phyloP scores from a whole-genome alignment of 768 basidiomycete genomes.

The Paxillus rubicundulus region DNA sequence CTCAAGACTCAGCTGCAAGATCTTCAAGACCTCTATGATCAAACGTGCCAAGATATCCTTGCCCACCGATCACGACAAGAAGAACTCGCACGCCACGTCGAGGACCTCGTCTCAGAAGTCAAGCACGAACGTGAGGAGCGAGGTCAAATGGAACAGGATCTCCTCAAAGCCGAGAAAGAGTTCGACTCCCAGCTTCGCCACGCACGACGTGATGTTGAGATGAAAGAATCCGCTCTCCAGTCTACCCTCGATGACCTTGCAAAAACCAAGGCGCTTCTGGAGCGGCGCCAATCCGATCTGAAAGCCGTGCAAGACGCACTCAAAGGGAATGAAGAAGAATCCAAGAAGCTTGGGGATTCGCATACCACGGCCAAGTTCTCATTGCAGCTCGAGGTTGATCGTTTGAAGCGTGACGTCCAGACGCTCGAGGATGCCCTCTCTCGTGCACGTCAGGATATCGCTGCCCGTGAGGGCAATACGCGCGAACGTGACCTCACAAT shows the following conservation, averaged over 20 bases:
- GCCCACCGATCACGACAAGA: slow-evolving; percentile 71
- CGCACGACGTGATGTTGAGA: slow-evolving; percentile 63
- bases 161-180: slow-evolving; percentile 57
- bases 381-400: slow-evolving; percentile 85
- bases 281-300: slow-evolving; percentile 75
- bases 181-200: slow-evolving; percentile 60
- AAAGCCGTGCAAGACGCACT: slow-evolving; percentile 68
- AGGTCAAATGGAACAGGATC: slow-evolving; percentile 51
- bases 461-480: slow-evolving; percentile 59
- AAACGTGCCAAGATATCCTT: slow-evolving; percentile 59
- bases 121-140: slow-evolving; percentile 57
- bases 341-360: slow-evolving; percentile 77
- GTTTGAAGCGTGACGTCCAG: slow-evolving; percentile 80
- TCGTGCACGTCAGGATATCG: slow-evolving; percentile 66
- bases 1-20: slow-evolving; percentile 69
- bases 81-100: slow-evolving; percentile 71
- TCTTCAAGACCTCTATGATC: slow-evolving; percentile 62
- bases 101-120: slow-evolving; percentile 65
- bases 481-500: slow-evolving; percentile 71
- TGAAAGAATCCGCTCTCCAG: slow-evolving; percentile 66
- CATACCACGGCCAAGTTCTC: slow-evolving; percentile 82
- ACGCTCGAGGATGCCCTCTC: slow-evolving; percentile 76
- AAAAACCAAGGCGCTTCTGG: slow-evolving; percentile 59
- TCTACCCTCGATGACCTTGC: slow-evolving; percentile 62
- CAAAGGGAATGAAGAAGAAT: slow-evolving; percentile 70